Evolutionary conservation across 129 eudicot species (phyloP).

Genomic region (carrot (Daucus carota)): DNA sequence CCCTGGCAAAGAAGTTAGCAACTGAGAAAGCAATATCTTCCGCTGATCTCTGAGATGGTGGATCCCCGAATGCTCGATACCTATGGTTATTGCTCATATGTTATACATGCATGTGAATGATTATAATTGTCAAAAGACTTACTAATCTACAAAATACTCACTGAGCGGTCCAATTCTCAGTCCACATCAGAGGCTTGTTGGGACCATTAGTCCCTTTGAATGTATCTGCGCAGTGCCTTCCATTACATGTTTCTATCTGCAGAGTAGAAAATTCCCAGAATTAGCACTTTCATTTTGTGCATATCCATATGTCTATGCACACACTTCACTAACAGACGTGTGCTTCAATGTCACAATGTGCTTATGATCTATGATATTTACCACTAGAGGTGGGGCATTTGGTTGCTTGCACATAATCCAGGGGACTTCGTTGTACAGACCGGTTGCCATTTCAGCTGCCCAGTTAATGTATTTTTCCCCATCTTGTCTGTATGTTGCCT

Average conservation of each 20-base stretch:
- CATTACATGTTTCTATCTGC: slow-evolving; percentile 93
- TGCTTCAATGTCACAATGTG: too few relatives aligned
- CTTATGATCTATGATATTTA: slow-evolving; percentile 13
- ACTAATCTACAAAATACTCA: slow-evolving; percentile 25
- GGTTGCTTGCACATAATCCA: slow-evolving; percentile 99
- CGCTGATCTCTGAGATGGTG: slow-evolving; percentile 92
- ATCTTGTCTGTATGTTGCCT: slow-evolving; percentile 43
- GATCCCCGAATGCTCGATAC: slow-evolving; percentile 74
- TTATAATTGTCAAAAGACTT: neutral
- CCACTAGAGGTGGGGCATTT: slow-evolving; percentile 67
- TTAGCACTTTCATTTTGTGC: neutral
- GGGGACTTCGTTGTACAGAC: slow-evolving; percentile 50
- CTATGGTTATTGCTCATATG: slow-evolving; percentile 18
- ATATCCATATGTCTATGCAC: neutral
- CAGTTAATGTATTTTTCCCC: slow-evolving; percentile 62
- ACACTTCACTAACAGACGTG: too few relatives aligned
- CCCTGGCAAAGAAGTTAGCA: slow-evolving; percentile 67
- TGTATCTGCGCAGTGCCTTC: slow-evolving; percentile 91
- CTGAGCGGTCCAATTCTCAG: slow-evolving; percentile 99
- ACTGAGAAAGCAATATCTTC: slow-evolving; percentile 83
- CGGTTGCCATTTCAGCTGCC: slow-evolving; percentile 74
- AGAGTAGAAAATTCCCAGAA: neutral
- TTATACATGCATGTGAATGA: neutral
- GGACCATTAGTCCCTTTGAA: slow-evolving; percentile 77
- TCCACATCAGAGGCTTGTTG: slow-evolving; percentile 75